Evolutionary conservation across 1,284 basidiomycete species (phyloP), one percentile per base, ranked within the genome.

Genomic region (Rhodotorula sp.): DNA sequence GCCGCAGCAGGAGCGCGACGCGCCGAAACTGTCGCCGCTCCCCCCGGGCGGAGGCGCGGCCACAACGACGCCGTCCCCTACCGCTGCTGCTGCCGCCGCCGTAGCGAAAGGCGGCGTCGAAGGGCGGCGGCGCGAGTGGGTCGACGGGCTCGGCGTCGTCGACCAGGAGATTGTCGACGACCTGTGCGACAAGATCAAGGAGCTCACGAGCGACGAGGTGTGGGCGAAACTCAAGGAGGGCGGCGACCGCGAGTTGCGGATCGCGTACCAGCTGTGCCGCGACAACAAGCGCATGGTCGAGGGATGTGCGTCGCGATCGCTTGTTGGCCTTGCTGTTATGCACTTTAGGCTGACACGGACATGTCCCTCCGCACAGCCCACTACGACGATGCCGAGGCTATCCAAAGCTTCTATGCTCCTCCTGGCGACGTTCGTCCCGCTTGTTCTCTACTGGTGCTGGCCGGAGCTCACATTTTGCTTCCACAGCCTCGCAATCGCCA

Each of bases 221-320:
- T 92, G 91, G 90, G 88, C 91, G 69, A 90, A 89, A 77, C 82
- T 98, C 70, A 85, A 89, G 76, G 84, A 89, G 73, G 90, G 93
- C 59, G 91, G 93, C 68, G 94, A 96, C 55, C 97, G 97, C 80
- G 91, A 93, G 70, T 90, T 98, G 80, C 96, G 97, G 82, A 94
- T 99, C 23, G 95, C 96, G 0, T 99, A 98, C 81, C 89, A 96
- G 87, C 85, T 98, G 3, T 85, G 97, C 66, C 85, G 93, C 65
- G 96, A 98, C 80, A 94, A 96, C 83, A 87, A 89, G 77, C 84
- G 93, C 56, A 87, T 91, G 71, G 88, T 93, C n/a, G 88, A 90
- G 80, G 74, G 73, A 34, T 68, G 68, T 67, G 62, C 46, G 62
- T 48, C 19, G 25, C 42, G 10, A 91, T 81, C 82, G 90, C 8